phyloP scores from a whole-genome alignment of 73 alveolate species.

The Paramecium sonneborni region DNA sequence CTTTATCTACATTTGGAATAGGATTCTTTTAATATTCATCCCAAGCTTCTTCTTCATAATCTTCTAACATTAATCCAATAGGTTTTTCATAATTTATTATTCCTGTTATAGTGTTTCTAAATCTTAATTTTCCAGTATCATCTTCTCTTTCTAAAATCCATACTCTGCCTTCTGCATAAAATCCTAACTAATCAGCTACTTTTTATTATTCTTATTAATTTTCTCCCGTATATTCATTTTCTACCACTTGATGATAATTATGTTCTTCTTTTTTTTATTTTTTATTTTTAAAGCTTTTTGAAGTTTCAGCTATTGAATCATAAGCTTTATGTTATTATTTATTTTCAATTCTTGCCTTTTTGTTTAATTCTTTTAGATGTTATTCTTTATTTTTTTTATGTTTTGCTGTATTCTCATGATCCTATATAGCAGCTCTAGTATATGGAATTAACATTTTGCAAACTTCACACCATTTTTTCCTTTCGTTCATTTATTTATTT shows the following conservation, averaged over 20 bases:
- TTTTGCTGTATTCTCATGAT: constrained; percentile 36
- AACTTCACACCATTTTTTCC: constrained; percentile 53
- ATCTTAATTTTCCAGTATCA: constrained; percentile 31
- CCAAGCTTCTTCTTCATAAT: constrained; percentile 58
- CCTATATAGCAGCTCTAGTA: constrained; percentile 15
- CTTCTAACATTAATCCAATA: constrained; percentile 32
- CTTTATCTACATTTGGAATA: neutral
- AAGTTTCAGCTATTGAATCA: neutral
- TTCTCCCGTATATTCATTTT: constrained; percentile 15
- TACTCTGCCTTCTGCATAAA: constrained; percentile 41
- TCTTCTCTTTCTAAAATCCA: constrained; percentile 49
- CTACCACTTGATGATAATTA: neutral
- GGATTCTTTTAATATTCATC: neutral
- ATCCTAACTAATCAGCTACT: constrained; percentile 30
- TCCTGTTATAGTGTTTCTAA: constrained; percentile 31
- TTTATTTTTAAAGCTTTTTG: neutral
- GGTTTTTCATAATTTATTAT: constrained; percentile 24
- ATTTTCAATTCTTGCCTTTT: constrained; percentile 23
- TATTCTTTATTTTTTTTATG: constrained; percentile 40
- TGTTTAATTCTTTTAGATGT: neutral
- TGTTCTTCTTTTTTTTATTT: neutral
- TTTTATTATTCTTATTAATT: neutral
- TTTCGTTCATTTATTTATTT: neutral
- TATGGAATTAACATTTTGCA: constrained; percentile 46
- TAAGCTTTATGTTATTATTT: neutral